Conservation (phyloP, 306 rosid species). For the Trichosanthes truncata region DNA sequence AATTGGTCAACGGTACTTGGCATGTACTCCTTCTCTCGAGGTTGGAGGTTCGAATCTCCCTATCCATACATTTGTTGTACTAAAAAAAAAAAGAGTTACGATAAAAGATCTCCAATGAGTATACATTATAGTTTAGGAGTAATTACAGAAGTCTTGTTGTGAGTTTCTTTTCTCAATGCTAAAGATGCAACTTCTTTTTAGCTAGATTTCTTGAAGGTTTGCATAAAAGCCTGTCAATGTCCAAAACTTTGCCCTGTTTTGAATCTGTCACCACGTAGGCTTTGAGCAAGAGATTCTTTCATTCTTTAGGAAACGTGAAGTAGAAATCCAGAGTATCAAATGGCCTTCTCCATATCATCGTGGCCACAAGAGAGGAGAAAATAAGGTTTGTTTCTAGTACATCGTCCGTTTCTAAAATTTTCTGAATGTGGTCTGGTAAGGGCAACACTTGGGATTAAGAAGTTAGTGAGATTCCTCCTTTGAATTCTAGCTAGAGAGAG, state of each 20-base stretch:
- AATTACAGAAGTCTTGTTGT: not conserved
- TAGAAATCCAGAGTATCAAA: not conserved
- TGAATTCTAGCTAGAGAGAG: not conserved
- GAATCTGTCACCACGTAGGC: not conserved
- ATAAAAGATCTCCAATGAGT: no score
- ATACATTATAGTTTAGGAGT: no score
- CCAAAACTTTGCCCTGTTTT: not conserved
- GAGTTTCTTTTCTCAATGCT: not conserved
- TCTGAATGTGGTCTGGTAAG: not conserved
- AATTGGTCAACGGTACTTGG: no score
- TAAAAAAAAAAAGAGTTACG: no score
- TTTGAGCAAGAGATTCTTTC: not conserved
- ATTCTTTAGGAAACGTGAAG: not conserved
- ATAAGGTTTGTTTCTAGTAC: no score
- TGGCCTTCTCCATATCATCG: not conserved
- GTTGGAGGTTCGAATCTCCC: no score
- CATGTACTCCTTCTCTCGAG: no score
- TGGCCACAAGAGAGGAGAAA: not conserved
- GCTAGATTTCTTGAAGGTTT: not conserved
- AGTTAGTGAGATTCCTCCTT: not conserved
- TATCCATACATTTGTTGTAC: no score
- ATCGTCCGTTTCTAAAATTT: no score
- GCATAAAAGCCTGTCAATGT: not conserved
- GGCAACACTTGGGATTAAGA: not conserved
- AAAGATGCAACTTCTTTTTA: not conserved